phyloP scores from a whole-genome alignment of 441 rosid genomes.

The Populus hybrid region DNA sequence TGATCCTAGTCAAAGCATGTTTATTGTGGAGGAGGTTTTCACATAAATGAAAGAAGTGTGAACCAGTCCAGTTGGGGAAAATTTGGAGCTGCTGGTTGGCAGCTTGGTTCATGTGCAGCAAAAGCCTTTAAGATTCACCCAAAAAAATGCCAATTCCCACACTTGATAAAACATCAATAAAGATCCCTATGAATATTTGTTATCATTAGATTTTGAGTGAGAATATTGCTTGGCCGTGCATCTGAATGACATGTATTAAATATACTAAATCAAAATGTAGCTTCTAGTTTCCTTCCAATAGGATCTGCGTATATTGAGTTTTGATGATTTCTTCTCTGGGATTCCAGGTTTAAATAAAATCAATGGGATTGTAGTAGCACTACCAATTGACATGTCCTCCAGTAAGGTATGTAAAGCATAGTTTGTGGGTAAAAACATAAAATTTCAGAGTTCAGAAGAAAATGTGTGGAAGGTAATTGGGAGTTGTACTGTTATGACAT shows the following conservation, averaged over 20 bases:
- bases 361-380: neutral
- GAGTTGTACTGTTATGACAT: neutral
- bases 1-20: neutral
- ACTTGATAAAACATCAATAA: neutral
- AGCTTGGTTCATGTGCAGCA: neutral
- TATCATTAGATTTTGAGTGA: neutral
- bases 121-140: neutral
- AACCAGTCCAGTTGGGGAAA: neutral
- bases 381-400: neutral
- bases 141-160: neutral
- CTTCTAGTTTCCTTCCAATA: neutral
- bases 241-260: neutral
- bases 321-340: conserved; percentile 6
- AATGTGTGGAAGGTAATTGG: neutral
- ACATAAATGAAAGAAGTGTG: neutral
- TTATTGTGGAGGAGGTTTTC: neutral
- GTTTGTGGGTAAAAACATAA: neutral
- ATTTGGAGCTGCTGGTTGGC: neutral
- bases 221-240: neutral
- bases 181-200: neutral
- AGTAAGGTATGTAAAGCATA: neutral
- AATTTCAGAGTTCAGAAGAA: neutral
- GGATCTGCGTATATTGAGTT: neutral
- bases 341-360: neutral
- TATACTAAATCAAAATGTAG: neutral